Base-by-base conservation (phyloP, 208 protist genomes). In the Trichomonas gallinae region DNA sequence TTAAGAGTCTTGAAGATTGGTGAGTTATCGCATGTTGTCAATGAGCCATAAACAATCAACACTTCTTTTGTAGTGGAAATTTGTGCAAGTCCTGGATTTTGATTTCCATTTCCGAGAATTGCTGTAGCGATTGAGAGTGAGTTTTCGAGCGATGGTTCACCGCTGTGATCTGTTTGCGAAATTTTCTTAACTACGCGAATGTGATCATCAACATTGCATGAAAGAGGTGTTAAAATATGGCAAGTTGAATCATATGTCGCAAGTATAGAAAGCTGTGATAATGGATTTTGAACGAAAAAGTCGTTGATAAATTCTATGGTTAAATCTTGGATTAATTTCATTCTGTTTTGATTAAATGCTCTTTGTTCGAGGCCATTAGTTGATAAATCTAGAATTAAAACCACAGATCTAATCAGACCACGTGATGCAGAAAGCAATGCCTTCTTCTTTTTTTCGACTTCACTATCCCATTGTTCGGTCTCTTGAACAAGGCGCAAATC, bases 241-340 rank as follows among this genome's bases (percentile, higher is more conserved):
- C n/a, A 42, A 38, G 13, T 48, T 17, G 40, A 42, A 0, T 93
- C 17, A 10, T 34, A 93, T 38, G 87, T 51, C 0, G 87, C 23
- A 17, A 51, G 15, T 38, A 93, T 93, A 10, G 87, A 48, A 26
- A 93, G 23, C 51, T 93, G 87, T 38, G 87, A 93, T 48, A 93
- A n/a, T 51, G 87, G 87, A 38, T 93, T 93, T 93, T 93, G 87
- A 23, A 48, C 87, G 31, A 93, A 93, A 51, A 93, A 93, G 17
- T 48, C 26, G 38, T 9, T 93, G n/a, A 93, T 93, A 51, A 93
- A 93, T 34, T 48, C 45, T 38, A n/a, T 8, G 17, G 44, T 1
- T 38, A 8, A 1, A 42, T 51, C n/a, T 42, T 48, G 42, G 38
- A 51, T 51, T 34, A 93, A 44, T n/a, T 93, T 34, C 17, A 93